Evolutionary conservation across 108 stramenopile species (phyloP), one percentile per base, ranked within the genome.

Genomic region (Skeletonema costatum): DNA sequence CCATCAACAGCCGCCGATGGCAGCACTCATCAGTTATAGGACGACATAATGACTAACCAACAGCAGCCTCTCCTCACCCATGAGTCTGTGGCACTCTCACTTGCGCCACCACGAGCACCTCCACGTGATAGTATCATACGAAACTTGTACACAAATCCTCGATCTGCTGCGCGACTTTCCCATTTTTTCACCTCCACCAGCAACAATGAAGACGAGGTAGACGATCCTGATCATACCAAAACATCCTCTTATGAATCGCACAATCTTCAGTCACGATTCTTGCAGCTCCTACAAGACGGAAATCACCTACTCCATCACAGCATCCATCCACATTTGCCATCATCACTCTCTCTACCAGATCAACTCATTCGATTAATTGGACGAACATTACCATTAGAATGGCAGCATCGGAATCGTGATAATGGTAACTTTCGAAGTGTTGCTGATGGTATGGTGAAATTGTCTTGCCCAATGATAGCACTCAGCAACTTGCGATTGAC

Each of bases 381-480:
- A 4, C n/a, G 67, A 5, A 13, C 75, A 16, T 51, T 94, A 8
- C 88, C 91, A 2, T 44, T 92, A 59, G 12, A 69, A 13, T 76
- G 78, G 73, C 91, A 91, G 65, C 76, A 91, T 79, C 39, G 31
- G 13, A 17, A 88, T 16, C 87, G 93, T 4, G 93, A 95, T 76
- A 51, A 32, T 42, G 93, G 93, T 42, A 60, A 60, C 3, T 91
- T 95, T 73, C 84, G 90, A 7, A 68, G 31, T 8, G 65, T 90
- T 12, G 72, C 68, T 21, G 90, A 95, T 80, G 19, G 44, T 8
- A 0, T 87, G 8, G 84, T 91, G n/a, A 62, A 64, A 25, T 29
- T 65, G 29, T 46, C 85, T 19, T 62, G 71, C 64, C 89, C 88
- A 1, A 25, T 78, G 5, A 56, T 87, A 13, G 87, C 80, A 2